These are phyloP conservation scores for Eremochloa ophiuroides DNA, from an alignment of 176 grass and related monocot genomes.

Conservation along the genomic window DNA sequence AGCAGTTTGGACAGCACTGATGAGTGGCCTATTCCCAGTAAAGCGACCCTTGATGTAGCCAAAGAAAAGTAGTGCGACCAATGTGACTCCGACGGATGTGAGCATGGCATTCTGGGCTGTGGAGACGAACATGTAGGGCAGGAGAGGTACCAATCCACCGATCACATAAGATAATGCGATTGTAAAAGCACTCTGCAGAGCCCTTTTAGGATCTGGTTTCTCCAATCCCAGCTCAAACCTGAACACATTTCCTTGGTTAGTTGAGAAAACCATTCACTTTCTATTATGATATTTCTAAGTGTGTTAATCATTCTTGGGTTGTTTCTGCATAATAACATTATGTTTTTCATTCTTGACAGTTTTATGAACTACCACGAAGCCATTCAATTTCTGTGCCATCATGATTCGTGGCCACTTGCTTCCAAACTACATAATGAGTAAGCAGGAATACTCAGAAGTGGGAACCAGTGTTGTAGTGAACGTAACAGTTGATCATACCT, in stretches of 20 bases:
- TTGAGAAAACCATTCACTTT: not conserved
- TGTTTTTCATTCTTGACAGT: no score
- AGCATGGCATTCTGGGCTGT: conserved; percentile 61
- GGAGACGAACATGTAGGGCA: conserved; percentile 75
- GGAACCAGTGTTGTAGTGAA: no score
- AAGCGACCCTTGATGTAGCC: conserved; percentile 77
- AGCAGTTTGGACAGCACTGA: conserved; percentile 50
- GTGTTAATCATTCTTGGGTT: no score
- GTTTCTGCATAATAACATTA: not conserved
- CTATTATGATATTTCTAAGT: no score
- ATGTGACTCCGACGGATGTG: conserved; percentile 64
- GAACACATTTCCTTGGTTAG: conserved; percentile 19
- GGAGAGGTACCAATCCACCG: conserved; percentile 73
- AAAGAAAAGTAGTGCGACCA: conserved; percentile 69
- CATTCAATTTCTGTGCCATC: no score
- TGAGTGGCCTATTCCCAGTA: conserved; percentile 65
- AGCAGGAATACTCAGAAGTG: no score
- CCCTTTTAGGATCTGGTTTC: conserved; percentile 81
- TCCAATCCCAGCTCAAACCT: conserved; percentile 93
- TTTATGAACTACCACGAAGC: no score
- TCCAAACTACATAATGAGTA: no score
- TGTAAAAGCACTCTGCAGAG: conserved; percentile 69
- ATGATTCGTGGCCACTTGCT: no score
- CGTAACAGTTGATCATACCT: conserved; percentile 47
- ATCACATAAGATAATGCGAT: conserved; percentile 69